phyloP scores from a whole-genome alignment of 495 filamentous ascomycete genomes.

The Mycothermus thermophilus region DNA sequence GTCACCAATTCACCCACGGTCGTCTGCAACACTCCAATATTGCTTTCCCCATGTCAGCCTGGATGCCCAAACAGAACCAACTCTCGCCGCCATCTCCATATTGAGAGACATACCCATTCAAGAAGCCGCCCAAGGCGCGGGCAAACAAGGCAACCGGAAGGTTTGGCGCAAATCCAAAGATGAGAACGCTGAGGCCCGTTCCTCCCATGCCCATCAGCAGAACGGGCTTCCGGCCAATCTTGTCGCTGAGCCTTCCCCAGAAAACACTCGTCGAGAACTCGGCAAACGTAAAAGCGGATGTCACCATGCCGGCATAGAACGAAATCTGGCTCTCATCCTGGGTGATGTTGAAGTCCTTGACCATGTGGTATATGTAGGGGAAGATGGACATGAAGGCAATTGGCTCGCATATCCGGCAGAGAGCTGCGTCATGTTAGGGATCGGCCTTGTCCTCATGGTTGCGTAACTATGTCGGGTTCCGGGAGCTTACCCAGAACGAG shows the following conservation, averaged over 20 bases:
- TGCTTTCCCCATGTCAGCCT: no score
- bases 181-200: slow-evolving; percentile 83
- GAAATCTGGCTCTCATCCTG: slow-evolving; percentile 67
- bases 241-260: slow-evolving; percentile 89
- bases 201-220: slow-evolving; percentile 76
- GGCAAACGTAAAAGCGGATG: slow-evolving; percentile 88
- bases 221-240: slow-evolving; percentile 83
- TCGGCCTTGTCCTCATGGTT: background rate
- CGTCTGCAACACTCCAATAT: slow-evolving; percentile 88
- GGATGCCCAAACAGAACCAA: no score
- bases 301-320: slow-evolving; percentile 91
- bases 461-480: background rate
- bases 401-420: slow-evolving; percentile 93
- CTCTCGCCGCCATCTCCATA: slow-evolving; percentile 1
- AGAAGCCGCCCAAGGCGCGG: slow-evolving; percentile 72
- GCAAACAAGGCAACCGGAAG: slow-evolving; percentile 75
- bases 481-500: slow-evolving; percentile 52
- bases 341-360: slow-evolving; percentile 77
- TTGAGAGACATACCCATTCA: slow-evolving; percentile 66
- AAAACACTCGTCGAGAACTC: slow-evolving; percentile 82
- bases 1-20: slow-evolving; percentile 89
- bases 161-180: slow-evolving; percentile 83
- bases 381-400: slow-evolving; percentile 99
- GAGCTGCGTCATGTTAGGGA: slow-evolving; percentile 44
- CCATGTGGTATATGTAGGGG: slow-evolving; percentile 98